Evolutionary conservation across 345 rosid genomes (phyloP), one percentile per base, ranked within the genome.

Genomic region (Gossypium thurberi): DNA sequence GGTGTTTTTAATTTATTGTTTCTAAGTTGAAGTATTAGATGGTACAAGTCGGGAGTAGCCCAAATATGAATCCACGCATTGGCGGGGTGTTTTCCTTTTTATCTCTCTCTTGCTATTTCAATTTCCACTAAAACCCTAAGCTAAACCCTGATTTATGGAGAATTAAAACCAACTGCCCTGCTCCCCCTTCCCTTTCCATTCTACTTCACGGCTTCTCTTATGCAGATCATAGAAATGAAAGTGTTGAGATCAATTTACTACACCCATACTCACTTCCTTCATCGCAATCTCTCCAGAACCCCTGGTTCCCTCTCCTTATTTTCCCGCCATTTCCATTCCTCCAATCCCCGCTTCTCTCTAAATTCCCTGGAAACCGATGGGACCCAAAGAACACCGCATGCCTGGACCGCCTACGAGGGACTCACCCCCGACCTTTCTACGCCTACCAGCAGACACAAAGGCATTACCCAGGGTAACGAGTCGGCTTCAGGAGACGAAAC

Each of bases 211-310:
- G 60, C 18, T 11, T 20, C 20, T 25, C 51, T 23, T 59, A 73
- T 81, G 84, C 86, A 75, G 69, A 46, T 76, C 62, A 44, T 72
- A 44, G 82, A 79, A 25, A 85, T 85, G 86, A 83, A 83, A 76
- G 65, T 73, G 25, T 7, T 81, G 11, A 81, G 75, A 52, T 75
- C 68, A 17, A 56, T 81, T 63, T 63, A 62, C 53, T 58, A 52
- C 58, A 25, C 40, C 26, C 78, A 81, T 17, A 76, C 66, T 17
- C 73, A 28, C 33, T 40, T 75, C 21, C 25, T 84, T 43, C 62
- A 33, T 60, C 64, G 71, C 28, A 65, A 72, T 17, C 70, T 68
- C 20, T 5, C 56, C 52, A 74, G 40, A 75, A 23, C 25, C 63
- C 37, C 53, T 2, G 20, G 9, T 0, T 12, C 65, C 25, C 21